Conservation (phyloP, 2,329 filamentous ascomycete genomes). For the Mycosphaerella arachidis region DNA sequence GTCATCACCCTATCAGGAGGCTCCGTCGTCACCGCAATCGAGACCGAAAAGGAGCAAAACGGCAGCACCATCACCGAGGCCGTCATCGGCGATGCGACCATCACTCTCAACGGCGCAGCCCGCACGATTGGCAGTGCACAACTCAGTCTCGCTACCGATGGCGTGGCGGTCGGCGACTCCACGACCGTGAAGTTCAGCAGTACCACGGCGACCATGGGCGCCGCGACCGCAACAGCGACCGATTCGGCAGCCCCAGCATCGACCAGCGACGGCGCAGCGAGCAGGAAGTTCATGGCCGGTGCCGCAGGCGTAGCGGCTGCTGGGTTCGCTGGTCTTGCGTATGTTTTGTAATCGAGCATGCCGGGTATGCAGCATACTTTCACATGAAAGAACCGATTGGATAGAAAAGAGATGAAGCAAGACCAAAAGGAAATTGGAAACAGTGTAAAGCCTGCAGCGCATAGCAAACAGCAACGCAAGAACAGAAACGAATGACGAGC, state of each 20-base stretch:
- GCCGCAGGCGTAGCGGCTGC: constrained; percentile 2
- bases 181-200: constrained; percentile 16
- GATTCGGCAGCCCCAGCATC: neutral
- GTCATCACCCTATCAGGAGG: constrained; percentile 12
- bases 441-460: neutral
- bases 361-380: neutral
- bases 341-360: neutral
- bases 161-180: constrained; percentile 13
- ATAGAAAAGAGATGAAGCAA: neutral
- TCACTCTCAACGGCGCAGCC: constrained; percentile 17
- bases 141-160: constrained; percentile 14
- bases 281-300: neutral
- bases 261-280: constrained; percentile 1
- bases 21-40: constrained; percentile 12
- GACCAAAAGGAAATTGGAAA: neutral
- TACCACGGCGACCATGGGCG: constrained; percentile 1
- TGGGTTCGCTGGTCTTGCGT: constrained; percentile 7
- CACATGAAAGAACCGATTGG: neutral
- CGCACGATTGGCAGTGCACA: constrained; percentile 14
- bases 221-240: neutral
- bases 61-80: constrained; percentile 18
- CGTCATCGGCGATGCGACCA: constrained; percentile 16
- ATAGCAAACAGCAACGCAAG: neutral
- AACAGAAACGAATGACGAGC: neutral
- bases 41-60: constrained; percentile 10